Conservation (phyloP, 2,329 filamentous ascomycete species). For the Rugonectria rugulosa region DNA sequence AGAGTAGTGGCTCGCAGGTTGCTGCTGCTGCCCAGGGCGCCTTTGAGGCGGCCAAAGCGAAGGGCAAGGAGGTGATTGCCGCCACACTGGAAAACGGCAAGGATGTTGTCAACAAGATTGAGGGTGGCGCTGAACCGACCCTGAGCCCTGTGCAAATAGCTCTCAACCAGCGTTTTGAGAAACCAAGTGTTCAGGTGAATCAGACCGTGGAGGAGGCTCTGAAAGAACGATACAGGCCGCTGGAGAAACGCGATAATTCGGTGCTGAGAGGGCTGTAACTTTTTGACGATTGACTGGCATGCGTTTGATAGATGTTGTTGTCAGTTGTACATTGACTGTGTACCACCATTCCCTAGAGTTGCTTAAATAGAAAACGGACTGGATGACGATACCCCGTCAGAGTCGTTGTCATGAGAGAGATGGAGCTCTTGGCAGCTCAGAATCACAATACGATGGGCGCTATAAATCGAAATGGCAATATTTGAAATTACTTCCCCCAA, state of each 20-base stretch:
- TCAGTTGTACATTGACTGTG: slow-evolving; percentile 40
- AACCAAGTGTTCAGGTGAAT: slow-evolving; percentile 47
- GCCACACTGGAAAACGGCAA: slow-evolving; percentile 51
- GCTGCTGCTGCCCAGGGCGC: slow-evolving; percentile 48
- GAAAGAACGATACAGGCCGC: slow-evolving; percentile 61
- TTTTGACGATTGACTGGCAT: slow-evolving; percentile 16
- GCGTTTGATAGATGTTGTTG: slow-evolving; percentile 24
- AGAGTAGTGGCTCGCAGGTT: slow-evolving; percentile 42
- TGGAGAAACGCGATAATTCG: slow-evolving; percentile 55
- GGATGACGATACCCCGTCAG: slow-evolving; percentile 20
- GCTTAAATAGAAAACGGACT: slow-evolving; percentile 36
- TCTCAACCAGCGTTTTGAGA: slow-evolving; percentile 60
- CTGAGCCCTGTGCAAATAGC: slow-evolving; percentile 56
- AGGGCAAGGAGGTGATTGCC: slow-evolving; percentile 48
- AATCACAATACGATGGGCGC: slow-evolving; percentile 13
- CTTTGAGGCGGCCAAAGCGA: slow-evolving; percentile 42
- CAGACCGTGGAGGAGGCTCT: slow-evolving; percentile 62
- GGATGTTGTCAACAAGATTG: slow-evolving; percentile 51
- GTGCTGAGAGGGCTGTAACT: slow-evolving; percentile 50
- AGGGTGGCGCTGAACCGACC: slow-evolving; percentile 43
- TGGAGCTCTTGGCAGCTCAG: slow-evolving; percentile 2
- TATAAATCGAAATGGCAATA: not conserved
- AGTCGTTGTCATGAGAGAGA: slow-evolving; percentile 16
- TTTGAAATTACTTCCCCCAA: not conserved
- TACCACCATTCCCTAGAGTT: slow-evolving; percentile 41